These are phyloP conservation scores for Penicillium nordicum DNA, from an alignment of 2,329 filamentous ascomycete genomes.

Conservation along the genomic window DNA sequence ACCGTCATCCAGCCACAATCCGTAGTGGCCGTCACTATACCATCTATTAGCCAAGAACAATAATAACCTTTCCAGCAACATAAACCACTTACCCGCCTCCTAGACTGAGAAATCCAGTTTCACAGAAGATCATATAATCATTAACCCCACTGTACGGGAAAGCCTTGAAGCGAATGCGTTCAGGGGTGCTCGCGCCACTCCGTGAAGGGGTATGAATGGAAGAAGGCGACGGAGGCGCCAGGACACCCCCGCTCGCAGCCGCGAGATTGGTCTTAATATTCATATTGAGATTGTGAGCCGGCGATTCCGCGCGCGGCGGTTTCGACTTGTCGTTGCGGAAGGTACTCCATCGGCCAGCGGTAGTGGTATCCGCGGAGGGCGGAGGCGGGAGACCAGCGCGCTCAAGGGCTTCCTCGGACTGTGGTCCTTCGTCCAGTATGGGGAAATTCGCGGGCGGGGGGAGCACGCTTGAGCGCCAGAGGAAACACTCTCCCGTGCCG, in stretches of 20 bases:
- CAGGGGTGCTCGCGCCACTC: constrained; percentile 57
- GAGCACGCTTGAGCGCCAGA: constrained; percentile 73
- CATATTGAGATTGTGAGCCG: constrained; percentile 22
- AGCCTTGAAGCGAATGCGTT: constrained; percentile 88
- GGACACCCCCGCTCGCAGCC: constrained; percentile 22
- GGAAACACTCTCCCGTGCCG: constrained; percentile 93
- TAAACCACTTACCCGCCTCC: constrained; percentile 63
- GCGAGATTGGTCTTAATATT: constrained; percentile 26
- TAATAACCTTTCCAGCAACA: background rate
- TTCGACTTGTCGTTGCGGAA: constrained; percentile 36
- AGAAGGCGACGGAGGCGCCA: constrained; percentile 25
- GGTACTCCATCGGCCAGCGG: constrained; percentile 60
- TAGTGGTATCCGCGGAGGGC: constrained; percentile 63
- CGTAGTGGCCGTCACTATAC: constrained; percentile 73
- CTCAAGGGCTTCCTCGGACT: constrained; percentile 45
- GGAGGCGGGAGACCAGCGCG: constrained; percentile 63
- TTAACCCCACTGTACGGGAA: constrained; percentile 96
- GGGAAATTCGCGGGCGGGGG: constrained; percentile 34
- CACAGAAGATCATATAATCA: constrained; percentile 94
- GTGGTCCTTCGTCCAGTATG: constrained; percentile 14
- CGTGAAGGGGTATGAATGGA: constrained; percentile 26
- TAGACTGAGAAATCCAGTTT: constrained; percentile 76
- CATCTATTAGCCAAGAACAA: constrained; percentile 8
- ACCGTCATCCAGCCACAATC: constrained; percentile 85
- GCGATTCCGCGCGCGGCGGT: constrained; percentile 10